Evolutionary conservation across 148 eudicot genomes (phyloP), one percentile per base, ranked within the genome.

Genomic region (Fagopyrum tataricum): DNA sequence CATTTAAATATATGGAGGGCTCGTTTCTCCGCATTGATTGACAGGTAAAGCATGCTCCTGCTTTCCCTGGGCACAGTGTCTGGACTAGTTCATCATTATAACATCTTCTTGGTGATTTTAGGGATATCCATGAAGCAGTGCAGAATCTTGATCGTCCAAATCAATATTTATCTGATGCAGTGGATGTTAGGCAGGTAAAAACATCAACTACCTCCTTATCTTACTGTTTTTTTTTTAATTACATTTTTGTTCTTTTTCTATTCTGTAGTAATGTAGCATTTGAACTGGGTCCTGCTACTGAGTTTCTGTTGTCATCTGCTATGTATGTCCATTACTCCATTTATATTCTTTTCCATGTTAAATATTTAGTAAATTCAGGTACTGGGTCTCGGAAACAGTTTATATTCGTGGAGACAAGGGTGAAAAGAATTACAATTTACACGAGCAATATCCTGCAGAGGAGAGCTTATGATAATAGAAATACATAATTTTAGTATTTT

Each of bases 21-120:
- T 79, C 93, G 88, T 40, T 95, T 91, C 76, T 95, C 99, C 73
- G 91, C 99, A 17, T 76, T 95, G 78, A 95, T 85, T 68, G 96
- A 88, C 67, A 86, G 93, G 85, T 84, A 46, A 26, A 71, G 41
- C 43, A 59, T 23, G 64, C 23, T 41, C 13, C 46, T 66, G 17
- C 72, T 46, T 23, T 66, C 24, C 41, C 20, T 20, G 18, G 15
- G 76, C 47, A 13, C 55, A 41, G 48, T 68, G 20, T 72, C 31
- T 31, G 15, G 10, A 64, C 12, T 37, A 43, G 37, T 64, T 43
- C 42, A 14, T 64, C 69, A 64, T 31, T 31, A 39, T 62, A 61
- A 11, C 12, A 13, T 14, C 14, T 31, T 64, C 74, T 44, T 74
- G 76, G 69, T 53, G 70, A 79, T 82, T 78, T 72, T 83, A 92